Conservation (phyloP, 257 asterid species). For the Capsicum baccatum region DNA sequence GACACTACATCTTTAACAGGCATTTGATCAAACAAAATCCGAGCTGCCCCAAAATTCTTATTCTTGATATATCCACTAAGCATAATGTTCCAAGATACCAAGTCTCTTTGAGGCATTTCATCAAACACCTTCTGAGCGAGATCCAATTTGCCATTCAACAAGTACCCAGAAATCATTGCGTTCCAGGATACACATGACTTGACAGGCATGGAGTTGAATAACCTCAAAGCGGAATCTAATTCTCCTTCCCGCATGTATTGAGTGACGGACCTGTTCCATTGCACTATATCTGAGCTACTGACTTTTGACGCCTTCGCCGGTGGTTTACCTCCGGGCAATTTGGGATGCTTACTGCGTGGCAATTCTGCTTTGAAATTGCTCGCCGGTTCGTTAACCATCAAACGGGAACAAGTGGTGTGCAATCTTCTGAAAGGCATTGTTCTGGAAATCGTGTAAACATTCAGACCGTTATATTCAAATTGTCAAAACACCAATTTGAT, state of each 20-base stretch:
- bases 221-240: slow-evolving; percentile 59
- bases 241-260: slow-evolving; percentile 77
- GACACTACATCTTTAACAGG: slow-evolving; percentile 82
- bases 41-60: slow-evolving; percentile 67
- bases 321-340: slow-evolving; percentile 33
- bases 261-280: slow-evolving; percentile 73
- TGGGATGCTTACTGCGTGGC: not conserved
- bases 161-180: slow-evolving; percentile 77
- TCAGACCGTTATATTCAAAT: not conserved
- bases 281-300: slow-evolving; percentile 60
- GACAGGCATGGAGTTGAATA: slow-evolving; percentile 77
- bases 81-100: slow-evolving; percentile 82
- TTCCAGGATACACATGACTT: slow-evolving; percentile 78
- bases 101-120: slow-evolving; percentile 67
- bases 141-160: slow-evolving; percentile 53
- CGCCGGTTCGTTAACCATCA: slow-evolving; percentile 22
- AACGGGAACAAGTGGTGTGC: slow-evolving; percentile 43
- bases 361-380: not conserved
- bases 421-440: slow-evolving; percentile 52
- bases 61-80: slow-evolving; percentile 67
- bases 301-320: slow-evolving; percentile 29
- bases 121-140: slow-evolving; percentile 70
- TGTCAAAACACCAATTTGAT: not conserved
- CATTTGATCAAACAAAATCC: slow-evolving; percentile 74
- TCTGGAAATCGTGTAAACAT: not conserved